phyloP scores from a whole-genome alignment of 306 rosid genomes.

The Cucumis hystrix region DNA sequence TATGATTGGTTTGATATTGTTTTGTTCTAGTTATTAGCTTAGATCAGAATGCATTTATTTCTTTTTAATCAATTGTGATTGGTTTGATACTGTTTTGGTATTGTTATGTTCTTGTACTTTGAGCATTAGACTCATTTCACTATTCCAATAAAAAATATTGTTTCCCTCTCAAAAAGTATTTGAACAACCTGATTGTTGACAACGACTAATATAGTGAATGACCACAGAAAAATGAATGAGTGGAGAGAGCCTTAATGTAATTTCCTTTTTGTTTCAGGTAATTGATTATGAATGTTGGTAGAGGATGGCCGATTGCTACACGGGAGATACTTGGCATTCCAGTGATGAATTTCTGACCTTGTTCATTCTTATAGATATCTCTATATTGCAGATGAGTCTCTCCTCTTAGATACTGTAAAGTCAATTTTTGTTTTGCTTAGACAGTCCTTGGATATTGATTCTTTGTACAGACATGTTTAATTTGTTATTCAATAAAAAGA shows the following conservation, averaged over 20 bases:
- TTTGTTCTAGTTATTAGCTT: no score
- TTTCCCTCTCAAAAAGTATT: no score
- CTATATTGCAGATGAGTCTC: conserved; percentile 92
- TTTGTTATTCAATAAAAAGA: conserved; percentile 1
- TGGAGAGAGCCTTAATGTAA: conserved; percentile 21
- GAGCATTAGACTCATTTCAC: no score
- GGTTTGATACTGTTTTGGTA: no score
- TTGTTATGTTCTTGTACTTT: no score
- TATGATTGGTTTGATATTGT: no score
- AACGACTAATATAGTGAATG: not conserved
- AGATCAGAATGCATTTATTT: no score
- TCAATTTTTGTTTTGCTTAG: conserved; percentile 19
- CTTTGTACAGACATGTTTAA: conserved; percentile 25
- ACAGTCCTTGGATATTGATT: conserved; percentile 30
- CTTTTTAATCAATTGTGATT: no score
- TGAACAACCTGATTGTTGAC: not conserved
- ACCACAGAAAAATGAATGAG: not conserved
- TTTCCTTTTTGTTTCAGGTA: conserved; percentile 44
- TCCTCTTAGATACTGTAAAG: conserved; percentile 91
- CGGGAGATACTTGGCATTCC: conserved; percentile 23
- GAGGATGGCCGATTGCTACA: conserved; percentile 13
- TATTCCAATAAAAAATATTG: no score
- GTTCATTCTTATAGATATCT: conserved; percentile 62
- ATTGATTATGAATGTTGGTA: conserved; percentile 13
- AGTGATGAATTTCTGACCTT: conserved; percentile 47